A percentile compares a stretch with the other conserved stretches of the same genome.
These are phyloP conservation scores for Aureobasidium sp. DNA, from an alignment of 2,329 filamentous ascomycete genomes.

Conservation along the genomic window DNA sequence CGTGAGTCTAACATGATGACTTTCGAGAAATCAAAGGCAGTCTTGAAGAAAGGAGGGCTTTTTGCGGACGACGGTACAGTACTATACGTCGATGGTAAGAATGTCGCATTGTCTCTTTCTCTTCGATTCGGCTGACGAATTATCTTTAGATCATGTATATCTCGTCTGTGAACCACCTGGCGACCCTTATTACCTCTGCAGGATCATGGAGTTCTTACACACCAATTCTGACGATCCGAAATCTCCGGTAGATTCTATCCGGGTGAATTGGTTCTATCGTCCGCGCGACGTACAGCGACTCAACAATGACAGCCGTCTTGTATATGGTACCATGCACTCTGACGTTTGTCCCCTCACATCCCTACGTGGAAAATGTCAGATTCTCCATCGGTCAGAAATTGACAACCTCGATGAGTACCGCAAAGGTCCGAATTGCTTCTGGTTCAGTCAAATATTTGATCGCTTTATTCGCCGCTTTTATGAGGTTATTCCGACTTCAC, in stretches of 20 bases:
- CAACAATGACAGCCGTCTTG: conserved; percentile 78
- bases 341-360: conserved; percentile 90
- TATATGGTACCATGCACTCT: conserved; percentile 98
- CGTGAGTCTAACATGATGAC: conserved; percentile 80
- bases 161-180: conserved; percentile 94
- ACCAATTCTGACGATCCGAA: conserved; percentile 60
- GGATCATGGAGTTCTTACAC: conserved; percentile 97
- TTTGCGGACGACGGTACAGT: conserved; percentile 85
- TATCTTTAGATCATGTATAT: conserved; percentile 71
- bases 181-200: conserved; percentile 93
- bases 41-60: conserved; percentile 68
- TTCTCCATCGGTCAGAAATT: conserved; percentile 83
- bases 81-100: conserved; percentile 76
- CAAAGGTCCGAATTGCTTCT: conserved; percentile 80
- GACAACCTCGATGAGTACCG: conserved; percentile 74
- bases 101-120: neutral
- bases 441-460: conserved; percentile 96
- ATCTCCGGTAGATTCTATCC: conserved; percentile 73
- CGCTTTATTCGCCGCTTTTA: conserved; percentile 97
- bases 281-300: conserved; percentile 93
- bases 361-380: conserved; percentile 85
- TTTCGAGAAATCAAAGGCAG: conserved; percentile 65
- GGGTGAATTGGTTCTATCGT: conserved; percentile 97
- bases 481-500: conserved; percentile 84
- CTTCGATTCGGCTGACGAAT: conserved; percentile 28